These are phyloP conservation scores for Saccharomycopsis oosterbeekiorum DNA, from an alignment of 805 yeast species.

Conservation along the genomic window DNA sequence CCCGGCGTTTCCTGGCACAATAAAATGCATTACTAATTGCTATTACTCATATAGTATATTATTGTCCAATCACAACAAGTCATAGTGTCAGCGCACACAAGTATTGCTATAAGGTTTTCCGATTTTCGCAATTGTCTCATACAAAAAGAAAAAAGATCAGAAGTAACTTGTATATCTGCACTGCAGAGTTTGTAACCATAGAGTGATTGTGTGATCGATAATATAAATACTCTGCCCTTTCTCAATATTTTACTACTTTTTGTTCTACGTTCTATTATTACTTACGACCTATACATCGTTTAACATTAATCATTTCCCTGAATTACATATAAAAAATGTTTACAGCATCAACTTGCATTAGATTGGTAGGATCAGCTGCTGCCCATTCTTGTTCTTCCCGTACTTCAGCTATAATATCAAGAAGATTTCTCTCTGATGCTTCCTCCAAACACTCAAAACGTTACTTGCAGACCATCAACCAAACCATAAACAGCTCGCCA, in stretches of 20 bases:
- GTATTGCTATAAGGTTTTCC: neutral
- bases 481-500: neutral
- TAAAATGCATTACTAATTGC: neutral
- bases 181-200: neutral
- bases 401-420: neutral
- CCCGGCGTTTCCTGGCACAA: too few species aligned
- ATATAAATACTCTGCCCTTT: too few species aligned
- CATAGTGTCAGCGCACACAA: neutral
- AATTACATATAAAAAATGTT: neutral
- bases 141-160: neutral
- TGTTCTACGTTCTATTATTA: too few species aligned
- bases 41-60: neutral
- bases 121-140: neutral
- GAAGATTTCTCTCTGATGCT: constrained; percentile 11
- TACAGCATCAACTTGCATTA: neutral
- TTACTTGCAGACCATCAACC: constrained; percentile 15
- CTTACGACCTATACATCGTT: too few species aligned
- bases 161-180: neutral
- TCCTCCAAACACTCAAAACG: constrained; percentile 13
- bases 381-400: neutral
- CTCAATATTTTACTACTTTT: too few species aligned
- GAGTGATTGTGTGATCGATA: too few species aligned
- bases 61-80: neutral
- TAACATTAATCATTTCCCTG: too few species aligned
- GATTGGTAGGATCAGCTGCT: neutral